phyloP scores from a whole-genome alignment of 1,284 basidiomycete species.

The Apiotrichum sp. region DNA sequence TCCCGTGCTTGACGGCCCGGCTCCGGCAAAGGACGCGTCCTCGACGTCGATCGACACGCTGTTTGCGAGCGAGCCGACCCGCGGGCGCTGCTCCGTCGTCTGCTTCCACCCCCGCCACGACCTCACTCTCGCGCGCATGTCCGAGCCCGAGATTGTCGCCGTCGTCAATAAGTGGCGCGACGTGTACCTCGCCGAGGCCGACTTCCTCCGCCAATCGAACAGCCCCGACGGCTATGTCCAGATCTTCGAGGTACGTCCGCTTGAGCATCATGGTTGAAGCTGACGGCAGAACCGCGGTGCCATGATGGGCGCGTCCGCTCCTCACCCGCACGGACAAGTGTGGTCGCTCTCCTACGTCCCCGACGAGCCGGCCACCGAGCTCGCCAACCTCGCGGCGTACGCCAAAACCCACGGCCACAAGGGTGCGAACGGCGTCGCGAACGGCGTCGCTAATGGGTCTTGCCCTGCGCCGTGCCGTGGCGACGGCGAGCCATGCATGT shows the following conservation, averaged over 20 bases:
- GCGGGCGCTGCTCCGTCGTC: conserved; percentile 83
- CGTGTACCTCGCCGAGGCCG: conserved; percentile 61
- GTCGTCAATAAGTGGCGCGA: conserved; percentile 71
- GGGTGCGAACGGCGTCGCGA: too few relatives aligned
- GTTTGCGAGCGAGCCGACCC: conserved; percentile 63
- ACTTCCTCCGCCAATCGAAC: conserved; percentile 24
- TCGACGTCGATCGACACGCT: conserved; percentile 53
- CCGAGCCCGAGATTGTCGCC: conserved; percentile 57
- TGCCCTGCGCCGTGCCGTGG: conserved; percentile 31
- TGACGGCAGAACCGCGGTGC: conserved; percentile 66
- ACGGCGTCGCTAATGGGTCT: not conserved
- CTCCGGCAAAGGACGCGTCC: conserved; percentile 46
- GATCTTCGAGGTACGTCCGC: conserved; percentile 61
- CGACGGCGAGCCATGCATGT: conserved; percentile 61
- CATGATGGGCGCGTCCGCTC: conserved; percentile 95
- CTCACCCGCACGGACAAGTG: conserved; percentile 90
- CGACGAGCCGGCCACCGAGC: conserved; percentile 61
- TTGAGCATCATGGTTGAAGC: too few relatives aligned
- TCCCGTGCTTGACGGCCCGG: conserved; percentile 21
- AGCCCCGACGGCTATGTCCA: conserved; percentile 63
- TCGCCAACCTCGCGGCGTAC: conserved; percentile 59
- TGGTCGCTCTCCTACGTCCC: conserved; percentile 78
- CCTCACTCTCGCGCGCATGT: conserved; percentile 75
- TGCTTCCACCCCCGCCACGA: conserved; percentile 87
- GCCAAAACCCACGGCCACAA: conserved; percentile 13